Evolutionary conservation across 345 rosid species (phyloP), one percentile per base, ranked within the genome.

Genomic region (Pelargonium nanum): DNA sequence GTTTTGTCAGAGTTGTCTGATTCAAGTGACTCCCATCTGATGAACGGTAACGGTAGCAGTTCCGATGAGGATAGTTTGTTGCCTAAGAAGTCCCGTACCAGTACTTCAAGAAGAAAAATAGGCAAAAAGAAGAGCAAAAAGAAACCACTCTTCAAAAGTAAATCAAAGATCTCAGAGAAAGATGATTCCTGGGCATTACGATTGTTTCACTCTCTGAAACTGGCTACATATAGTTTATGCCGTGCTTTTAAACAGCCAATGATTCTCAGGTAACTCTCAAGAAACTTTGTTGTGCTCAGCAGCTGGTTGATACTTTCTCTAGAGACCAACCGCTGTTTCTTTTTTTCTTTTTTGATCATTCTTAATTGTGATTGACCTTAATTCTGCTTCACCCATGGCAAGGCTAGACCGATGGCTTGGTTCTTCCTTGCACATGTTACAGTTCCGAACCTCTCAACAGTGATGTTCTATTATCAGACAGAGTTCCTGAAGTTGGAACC

Each of bases 381-480:
- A 26, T 58, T 55, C 56, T 66, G 48, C 48, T 62, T 34, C 65
- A 62, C 15, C 62, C 25, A 51, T 70, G 59, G 78, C 53, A 64
- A 70, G 73, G 40, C 44, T 77, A 93, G 99, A 72, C 92, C 99
- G 19, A 93, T 89, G 99, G 74, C 92, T 25, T 90, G 99, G 97
- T 93, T 93, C 78, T 93, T 89, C 85, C 73, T 93, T 19, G 96
- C 94, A 32, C 91, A 84, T 6, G 70, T 93, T 57, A 84, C 90
- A 12, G 76, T 93, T 52, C 99, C 99, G 55, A 89, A 89, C 82
- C 84, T 93, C 75, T 89, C 97, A 53, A 93, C 95, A 0, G 83
- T 83, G 64, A 83, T 93, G 92, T 93, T 93, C 79, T 89, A 93
- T 72, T 93, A 93, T 84, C 97, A 84, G 76, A 85, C 97, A 2